Percentiles rank a stretch among this genome's conserved stretches.
These are phyloP conservation scores for Kwoniella bestiolae DNA, from an alignment of 768 basidiomycete species.

Conservation along the genomic window DNA sequence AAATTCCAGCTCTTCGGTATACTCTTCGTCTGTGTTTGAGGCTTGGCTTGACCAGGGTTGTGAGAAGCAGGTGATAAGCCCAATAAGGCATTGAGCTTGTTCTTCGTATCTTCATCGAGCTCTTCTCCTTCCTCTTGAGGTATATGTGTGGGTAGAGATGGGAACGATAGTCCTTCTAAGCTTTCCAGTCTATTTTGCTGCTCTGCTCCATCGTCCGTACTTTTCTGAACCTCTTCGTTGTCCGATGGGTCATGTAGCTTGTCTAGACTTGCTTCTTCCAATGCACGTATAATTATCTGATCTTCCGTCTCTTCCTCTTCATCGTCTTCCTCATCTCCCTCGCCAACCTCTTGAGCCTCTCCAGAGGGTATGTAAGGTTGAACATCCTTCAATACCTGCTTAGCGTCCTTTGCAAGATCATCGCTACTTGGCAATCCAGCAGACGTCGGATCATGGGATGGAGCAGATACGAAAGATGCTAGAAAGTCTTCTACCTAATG, in stretches of 20 bases:
- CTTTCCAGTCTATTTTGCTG: conserved; percentile 12
- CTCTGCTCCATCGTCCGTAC: not conserved
- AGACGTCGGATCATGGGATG: not conserved
- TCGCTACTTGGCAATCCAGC: not conserved
- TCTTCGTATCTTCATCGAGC: conserved; percentile 24
- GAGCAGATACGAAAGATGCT: not conserved
- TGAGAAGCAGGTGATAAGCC: conserved; percentile 30
- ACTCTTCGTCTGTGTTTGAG: not conserved
- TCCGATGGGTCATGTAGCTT: not conserved
- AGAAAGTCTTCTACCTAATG: conserved; percentile 19
- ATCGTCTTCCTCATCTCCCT: not conserved
- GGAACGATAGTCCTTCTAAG: conserved; percentile 26
- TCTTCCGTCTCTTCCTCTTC: conserved; percentile 6
- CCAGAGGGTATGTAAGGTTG: not conserved
- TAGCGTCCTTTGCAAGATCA: conserved; percentile 7
- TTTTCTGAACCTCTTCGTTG: not conserved
- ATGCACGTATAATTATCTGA: conserved; percentile 19
- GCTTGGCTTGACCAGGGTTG: conserved; percentile 13
- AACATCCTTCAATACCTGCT: not conserved
- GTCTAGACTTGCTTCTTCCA: conserved; percentile 25
- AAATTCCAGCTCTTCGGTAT: conserved; percentile 29
- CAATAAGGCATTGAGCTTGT: conserved; percentile 31
- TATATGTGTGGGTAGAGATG: conserved; percentile 32
- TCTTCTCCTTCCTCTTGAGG: conserved; percentile 22
- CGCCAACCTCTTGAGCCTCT: no score